Base-by-base conservation (phyloP, 106 monocot species). In the Posidonia australis region DNA sequence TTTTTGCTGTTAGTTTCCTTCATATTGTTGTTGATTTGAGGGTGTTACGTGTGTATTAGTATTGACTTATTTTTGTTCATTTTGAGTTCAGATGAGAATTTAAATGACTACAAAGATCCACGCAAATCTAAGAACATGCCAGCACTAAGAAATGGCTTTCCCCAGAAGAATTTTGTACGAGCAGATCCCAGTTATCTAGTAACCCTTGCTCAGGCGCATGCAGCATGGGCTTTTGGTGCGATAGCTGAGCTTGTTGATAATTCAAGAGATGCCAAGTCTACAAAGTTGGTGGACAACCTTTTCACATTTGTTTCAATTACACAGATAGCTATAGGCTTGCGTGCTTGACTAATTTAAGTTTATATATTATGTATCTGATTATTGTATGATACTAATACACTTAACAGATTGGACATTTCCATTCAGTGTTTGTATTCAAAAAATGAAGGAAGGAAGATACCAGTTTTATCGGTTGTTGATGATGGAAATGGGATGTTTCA, bases 401-500 rank as follows among this genome's bases (percentile, higher is more conserved):
- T 6, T 44, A 45, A 22, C 56, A 90, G 89, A 57, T 82, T 90
- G 73, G 85, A 80, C 66, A 76, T 90, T 28, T 76, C 48, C 1
- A 54, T 90, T 46, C 72, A 78, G 45, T 49, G 11, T 51, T 54
- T 85, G 17, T 89, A 82, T 63, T 89, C 67, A 10, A 84, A 73
- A 60, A 81, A 67, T 28, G 73, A 41, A 26, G 77, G 65, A 36
- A 62, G 70, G 22, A 73, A 70, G 48, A 71, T 85, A 51, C 89
- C 85, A 68, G 89, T 89, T 4, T 55, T 89, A 23, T 79, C 89
- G 26, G 31, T 85, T 54, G 28, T 82, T 75, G 89, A 89, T 77
- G 72, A 89, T 71, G 85, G 89, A 5, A 52, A 67, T 64, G 89
- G 89, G 46, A 89, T 89, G 89, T 62, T 67, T 54, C 77, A 85